Evolutionary conservation across 192 early-diverging fungal species (phyloP).

Genomic region (Mortierella claussenii): DNA sequence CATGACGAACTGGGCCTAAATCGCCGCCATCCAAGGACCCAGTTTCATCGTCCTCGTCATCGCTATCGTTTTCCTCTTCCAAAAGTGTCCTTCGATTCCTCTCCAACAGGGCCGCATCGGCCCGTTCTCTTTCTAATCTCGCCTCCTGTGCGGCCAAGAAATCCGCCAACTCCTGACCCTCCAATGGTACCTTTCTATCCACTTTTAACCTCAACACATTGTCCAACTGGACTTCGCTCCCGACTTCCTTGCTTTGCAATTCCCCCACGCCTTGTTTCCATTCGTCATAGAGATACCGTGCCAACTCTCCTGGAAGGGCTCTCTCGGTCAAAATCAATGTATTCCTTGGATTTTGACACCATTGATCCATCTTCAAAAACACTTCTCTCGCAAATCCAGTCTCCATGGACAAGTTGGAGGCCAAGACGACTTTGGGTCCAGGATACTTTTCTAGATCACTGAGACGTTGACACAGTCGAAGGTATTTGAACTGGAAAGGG

Average conservation of each 20-base stretch:
- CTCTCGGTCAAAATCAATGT: conserved; percentile 84
- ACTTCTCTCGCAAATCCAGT: conserved; percentile 85
- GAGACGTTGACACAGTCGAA: conserved; percentile 73
- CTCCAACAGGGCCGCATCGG: conserved; percentile 72
- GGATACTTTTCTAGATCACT: conserved; percentile 74
- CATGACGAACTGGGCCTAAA: no score
- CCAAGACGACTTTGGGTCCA: conserved; percentile 86
- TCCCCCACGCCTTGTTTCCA: conserved; percentile 62
- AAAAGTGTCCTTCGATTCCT: conserved; percentile 72
- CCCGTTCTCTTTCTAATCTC: conserved; percentile 76
- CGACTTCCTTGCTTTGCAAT: conserved; percentile 31
- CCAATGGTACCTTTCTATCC: conserved; percentile 77
- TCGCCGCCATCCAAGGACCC: conserved; percentile 62
- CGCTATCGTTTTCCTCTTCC: conserved; percentile 81
- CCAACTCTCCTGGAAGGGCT: conserved; percentile 74
- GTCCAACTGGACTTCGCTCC: conserved; percentile 38
- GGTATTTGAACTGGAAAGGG: conserved; percentile 91
- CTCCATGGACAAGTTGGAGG: conserved; percentile 82
- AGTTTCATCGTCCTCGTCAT: conserved; percentile 57
- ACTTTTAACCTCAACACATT: conserved; percentile 41
- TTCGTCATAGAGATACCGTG: conserved; percentile 71
- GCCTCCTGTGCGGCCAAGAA: conserved; percentile 72
- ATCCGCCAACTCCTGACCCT: conserved; percentile 85
- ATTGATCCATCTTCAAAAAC: conserved; percentile 73
- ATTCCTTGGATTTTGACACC: conserved; percentile 57